These are phyloP conservation scores for Quercus dentata DNA, from an alignment of 306 rosid species.

Conservation along the genomic window DNA sequence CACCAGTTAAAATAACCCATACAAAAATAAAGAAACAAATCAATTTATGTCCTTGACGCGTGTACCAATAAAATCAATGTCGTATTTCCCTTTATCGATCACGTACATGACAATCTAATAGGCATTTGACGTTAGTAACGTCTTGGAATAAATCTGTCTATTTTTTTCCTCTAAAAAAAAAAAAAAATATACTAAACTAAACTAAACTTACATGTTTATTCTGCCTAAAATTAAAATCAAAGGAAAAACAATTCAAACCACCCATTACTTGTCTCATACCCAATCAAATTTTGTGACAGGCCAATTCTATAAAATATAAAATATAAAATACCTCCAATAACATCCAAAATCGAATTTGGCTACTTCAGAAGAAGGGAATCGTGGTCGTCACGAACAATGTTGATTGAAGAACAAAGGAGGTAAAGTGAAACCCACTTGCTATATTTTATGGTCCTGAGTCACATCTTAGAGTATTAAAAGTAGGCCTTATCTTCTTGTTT, in stretches of 20 bases:
- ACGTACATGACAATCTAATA: too few relatives aligned
- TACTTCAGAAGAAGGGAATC: neutral
- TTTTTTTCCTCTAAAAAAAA: too few relatives aligned
- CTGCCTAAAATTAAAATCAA: neutral
- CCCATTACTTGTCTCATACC: neutral
- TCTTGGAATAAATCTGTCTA: too few relatives aligned
- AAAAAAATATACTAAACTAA: too few relatives aligned
- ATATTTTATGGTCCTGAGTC: neutral
- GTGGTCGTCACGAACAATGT: neutral
- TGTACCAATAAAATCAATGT: too few relatives aligned
- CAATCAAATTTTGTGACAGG: neutral
- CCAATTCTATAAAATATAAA: neutral
- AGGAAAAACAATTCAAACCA: neutral
- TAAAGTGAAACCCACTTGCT: neutral
- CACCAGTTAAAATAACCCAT: fast-evolving
- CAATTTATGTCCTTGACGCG: too few relatives aligned
- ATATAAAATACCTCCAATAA: neutral
- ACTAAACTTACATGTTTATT: neutral
- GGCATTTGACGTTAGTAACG: too few relatives aligned
- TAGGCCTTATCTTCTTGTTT: neutral
- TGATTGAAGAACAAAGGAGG: neutral
- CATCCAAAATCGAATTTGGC: neutral
- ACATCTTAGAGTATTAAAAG: too few relatives aligned
- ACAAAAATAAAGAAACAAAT: too few relatives aligned
- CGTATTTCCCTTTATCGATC: too few relatives aligned